Base-by-base conservation (phyloP, 2,329 filamentous ascomycete genomes). In the Fusarium sterilihyphosum region DNA sequence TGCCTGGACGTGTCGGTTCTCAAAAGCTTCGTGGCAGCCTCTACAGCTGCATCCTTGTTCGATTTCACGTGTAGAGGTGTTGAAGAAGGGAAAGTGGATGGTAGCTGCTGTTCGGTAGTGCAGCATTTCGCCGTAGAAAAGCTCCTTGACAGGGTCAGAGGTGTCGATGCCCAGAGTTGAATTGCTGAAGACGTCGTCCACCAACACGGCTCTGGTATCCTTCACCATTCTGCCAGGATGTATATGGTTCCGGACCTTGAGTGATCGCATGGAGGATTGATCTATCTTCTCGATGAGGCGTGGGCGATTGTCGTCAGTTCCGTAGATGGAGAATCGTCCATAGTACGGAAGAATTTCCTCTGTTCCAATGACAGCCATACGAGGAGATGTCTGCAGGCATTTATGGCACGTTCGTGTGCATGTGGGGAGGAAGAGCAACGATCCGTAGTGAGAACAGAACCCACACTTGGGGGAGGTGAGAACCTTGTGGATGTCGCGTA, bases 401-500 rank as follows among this genome's bases (percentile, higher is more conserved):
- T 29, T 12, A 6, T 54, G 52, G 3, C 52, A 54, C 0, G 3
- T 6, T 2, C 52, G 11, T 13, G 35, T 40, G 4, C 52, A 40
- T 0, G 52, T 40, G 0, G 35, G 35, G 0, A 54, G 7, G 16
- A 54, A 54, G 1, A 54, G 14, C 0, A 54, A 2, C 5, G 52
- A 3, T 2, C 52, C 52, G 5, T 29, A 40, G 2, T 1, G 10
- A 0, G n/a, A 24, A 0, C 52, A 54, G 2, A 26, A 14, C 1
- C 5, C 17, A 10, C 50, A 53, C 6, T 37, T 20, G 1, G 17
- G 4, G 0, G n/a, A 37, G 2, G 18, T 37, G 4, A 53, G 33
- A 0, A n/a, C 18, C 0, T 5, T 2, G 3, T 53, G 5, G 1
- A 53, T 35, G 0, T 24, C 33, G 2, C 33, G 9, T 2, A 53